Conservation (phyloP, 2,329 filamentous ascomycete genomes). For the Penicillium brasilianum region DNA sequence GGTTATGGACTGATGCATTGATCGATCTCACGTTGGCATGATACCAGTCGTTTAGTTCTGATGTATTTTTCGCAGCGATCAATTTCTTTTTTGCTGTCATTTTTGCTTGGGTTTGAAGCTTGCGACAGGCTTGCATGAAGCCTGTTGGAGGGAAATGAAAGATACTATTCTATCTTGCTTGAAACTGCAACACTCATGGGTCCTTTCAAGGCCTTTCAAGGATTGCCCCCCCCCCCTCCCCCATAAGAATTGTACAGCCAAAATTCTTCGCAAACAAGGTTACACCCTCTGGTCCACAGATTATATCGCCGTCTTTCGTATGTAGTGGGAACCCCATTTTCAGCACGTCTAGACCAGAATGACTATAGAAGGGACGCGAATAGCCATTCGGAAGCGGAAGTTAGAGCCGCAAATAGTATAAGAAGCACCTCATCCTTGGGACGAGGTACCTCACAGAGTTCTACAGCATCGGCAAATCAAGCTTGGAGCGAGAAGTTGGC, state of each 20-base stretch:
- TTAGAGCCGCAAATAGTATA: not conserved
- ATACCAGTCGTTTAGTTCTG: conserved; percentile 21
- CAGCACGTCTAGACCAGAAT: not conserved
- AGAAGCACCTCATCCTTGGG: not conserved
- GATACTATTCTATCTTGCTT: not conserved
- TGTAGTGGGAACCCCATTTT: no score
- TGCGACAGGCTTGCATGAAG: not conserved
- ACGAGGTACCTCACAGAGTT: not conserved
- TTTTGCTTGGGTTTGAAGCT: not conserved
- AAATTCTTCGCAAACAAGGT: not conserved
- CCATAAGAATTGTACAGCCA: not conserved
- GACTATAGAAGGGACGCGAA: no score
- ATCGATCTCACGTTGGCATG: conserved; percentile 25
- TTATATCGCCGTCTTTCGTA: not conserved
- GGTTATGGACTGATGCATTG: conserved; percentile 25
- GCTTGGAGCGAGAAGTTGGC: not conserved
- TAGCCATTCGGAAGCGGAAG: not conserved
- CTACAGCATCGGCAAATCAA: not conserved
- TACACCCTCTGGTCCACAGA: not conserved
- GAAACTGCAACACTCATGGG: conserved; percentile 1
- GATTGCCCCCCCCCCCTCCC: no score
- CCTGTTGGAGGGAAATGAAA: not conserved
- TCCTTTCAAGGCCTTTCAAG: not conserved
- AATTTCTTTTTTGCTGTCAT: conserved; percentile 9
- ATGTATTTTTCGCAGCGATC: conserved; percentile 16